Evolutionary conservation across 352 stramenopile species (phyloP).

Genomic region (Poterioochromonas sp.): DNA sequence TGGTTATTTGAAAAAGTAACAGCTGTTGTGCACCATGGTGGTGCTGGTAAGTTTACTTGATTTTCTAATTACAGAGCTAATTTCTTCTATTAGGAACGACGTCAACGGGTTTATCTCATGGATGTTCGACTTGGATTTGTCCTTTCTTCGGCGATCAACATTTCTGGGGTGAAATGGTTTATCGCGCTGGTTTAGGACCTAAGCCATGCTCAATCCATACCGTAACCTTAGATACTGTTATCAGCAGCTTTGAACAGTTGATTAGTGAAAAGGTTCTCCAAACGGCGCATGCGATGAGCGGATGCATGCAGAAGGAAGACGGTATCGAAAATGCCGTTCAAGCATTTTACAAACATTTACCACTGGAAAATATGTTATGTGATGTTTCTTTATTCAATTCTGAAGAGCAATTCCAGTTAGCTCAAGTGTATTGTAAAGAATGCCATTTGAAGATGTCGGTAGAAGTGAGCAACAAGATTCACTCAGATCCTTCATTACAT

Average conservation of each 20-base stretch:
- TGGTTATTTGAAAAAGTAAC: conserved; percentile 77
- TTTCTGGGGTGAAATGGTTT: conserved; percentile 72
- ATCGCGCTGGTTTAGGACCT: conserved; percentile 28
- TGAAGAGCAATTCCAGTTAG: not conserved
- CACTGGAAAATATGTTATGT: conserved; percentile 21
- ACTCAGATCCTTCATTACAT: not conserved
- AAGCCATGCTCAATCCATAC: conserved; percentile 55
- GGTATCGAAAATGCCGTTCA: not conserved
- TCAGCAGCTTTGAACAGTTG: conserved; percentile 61
- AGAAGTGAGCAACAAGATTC: not conserved
- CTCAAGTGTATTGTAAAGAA: not conserved
- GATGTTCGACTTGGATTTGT: conserved; percentile 81
- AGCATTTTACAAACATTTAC: conserved; percentile 13
- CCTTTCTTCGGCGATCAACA: conserved; percentile 88
- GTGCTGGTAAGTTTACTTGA: conserved; percentile 73
- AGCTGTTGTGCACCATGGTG: conserved; percentile 72
- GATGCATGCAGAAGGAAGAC: not conserved
- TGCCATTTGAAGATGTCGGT: conserved; percentile 7
- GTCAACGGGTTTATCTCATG: conserved; percentile 63
- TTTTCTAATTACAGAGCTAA: not conserved
- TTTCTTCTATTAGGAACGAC: too few relatives aligned
- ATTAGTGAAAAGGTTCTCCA: conserved; percentile 39
- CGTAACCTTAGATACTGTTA: conserved; percentile 66
- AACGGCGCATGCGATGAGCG: not conserved
- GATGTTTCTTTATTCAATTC: conserved; percentile 4